A percentile compares a stretch with the other conserved stretches of the same genome.
phyloP scores from a whole-genome alignment of 2,329 filamentous ascomycete genomes.

The Chrysosporium queenslandicum region DNA sequence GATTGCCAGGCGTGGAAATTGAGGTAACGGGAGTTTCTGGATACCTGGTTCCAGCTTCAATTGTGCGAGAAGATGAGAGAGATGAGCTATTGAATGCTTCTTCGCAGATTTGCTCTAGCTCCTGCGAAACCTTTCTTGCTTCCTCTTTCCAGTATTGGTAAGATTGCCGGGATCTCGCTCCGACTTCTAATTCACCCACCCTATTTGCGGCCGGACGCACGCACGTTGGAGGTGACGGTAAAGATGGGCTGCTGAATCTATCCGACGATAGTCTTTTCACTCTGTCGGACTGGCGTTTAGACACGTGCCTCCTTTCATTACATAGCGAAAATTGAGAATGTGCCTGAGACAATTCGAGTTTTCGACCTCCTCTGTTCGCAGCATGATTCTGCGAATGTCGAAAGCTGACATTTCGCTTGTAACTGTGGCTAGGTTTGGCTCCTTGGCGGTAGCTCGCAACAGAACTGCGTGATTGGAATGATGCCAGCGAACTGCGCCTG shows the following conservation, averaged over 20 bases:
- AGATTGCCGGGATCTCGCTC: conserved; percentile 32
- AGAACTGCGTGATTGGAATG: conserved; percentile 39
- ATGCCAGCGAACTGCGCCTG: conserved; percentile 29
- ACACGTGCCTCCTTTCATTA: conserved; percentile 16
- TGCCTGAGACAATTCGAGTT: conserved; percentile 19
- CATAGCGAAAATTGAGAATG: conserved; percentile 22
- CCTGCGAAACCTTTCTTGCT: conserved; percentile 69
- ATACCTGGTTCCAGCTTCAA: conserved; percentile 31
- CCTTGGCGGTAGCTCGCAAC: conserved; percentile 39
- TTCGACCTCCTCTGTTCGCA: conserved; percentile 23
- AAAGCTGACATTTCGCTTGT: conserved; percentile 56
- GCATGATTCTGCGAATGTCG: conserved; percentile 42
- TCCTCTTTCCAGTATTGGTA: conserved; percentile 60
- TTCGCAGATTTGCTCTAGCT: conserved; percentile 81
- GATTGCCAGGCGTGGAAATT: conserved; percentile 29
- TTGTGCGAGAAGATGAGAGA: conserved; percentile 41
- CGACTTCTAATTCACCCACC: conserved; percentile 27
- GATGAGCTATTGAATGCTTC: conserved; percentile 74
- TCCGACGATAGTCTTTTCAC: conserved; percentile 20
- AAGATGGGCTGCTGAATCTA: conserved; percentile 29
- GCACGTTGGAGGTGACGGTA: conserved; percentile 33
- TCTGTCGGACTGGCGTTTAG: conserved; percentile 14
- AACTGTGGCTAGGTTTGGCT: conserved; percentile 34
- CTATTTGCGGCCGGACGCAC: conserved; percentile 27
- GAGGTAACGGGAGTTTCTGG: conserved; percentile 45